Percentiles rank a stretch among this genome's conserved stretches.
phyloP scores from a whole-genome alignment of 1,284 basidiomycete species.

The Schizophyllum commune region DNA sequence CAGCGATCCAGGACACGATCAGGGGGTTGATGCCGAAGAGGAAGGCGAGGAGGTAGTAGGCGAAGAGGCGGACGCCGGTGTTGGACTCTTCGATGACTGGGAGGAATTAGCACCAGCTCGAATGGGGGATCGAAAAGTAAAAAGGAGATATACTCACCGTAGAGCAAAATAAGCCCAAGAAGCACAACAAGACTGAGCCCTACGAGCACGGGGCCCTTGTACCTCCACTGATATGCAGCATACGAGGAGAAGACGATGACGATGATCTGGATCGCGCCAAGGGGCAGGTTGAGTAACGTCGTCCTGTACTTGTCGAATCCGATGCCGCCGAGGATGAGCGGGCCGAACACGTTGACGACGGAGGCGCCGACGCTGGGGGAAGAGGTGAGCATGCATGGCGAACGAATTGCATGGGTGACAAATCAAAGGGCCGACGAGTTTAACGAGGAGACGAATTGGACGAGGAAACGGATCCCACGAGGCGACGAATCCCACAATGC shows the following conservation, averaged over 20 bases:
- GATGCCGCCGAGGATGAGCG: slow-evolving; percentile 12
- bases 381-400: not conserved
- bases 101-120: not conserved
- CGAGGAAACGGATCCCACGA: too few species aligned
- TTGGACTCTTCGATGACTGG: not conserved
- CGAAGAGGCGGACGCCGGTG: slow-evolving; percentile 7
- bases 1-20: slow-evolving; percentile 14
- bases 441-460: too few species aligned
- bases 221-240: slow-evolving; percentile 6
- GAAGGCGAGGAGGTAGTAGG: slow-evolving; percentile 13
- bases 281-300: slow-evolving; percentile 12
- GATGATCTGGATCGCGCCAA: slow-evolving; percentile 11
- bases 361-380: slow-evolving; percentile 12
- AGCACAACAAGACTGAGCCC: slow-evolving; percentile 9
- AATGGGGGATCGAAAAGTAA: not conserved
- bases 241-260: slow-evolving; percentile 10
- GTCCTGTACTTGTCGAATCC: slow-evolving; percentile 12
- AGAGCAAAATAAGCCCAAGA: slow-evolving; percentile 10
- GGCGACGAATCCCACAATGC: too few species aligned
- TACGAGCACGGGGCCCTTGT: slow-evolving; percentile 7
- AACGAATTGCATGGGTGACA: too few species aligned
- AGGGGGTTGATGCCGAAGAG: slow-evolving; percentile 11
- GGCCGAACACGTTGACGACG: slow-evolving; percentile 12
- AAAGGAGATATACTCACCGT: slow-evolving; percentile 1
- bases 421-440: too few species aligned